Percentiles rank a stretch among this genome's conserved stretches.
These are phyloP conservation scores for Eucalyptus grandis DNA, from an alignment of 345 rosid species.

Conservation along the genomic window DNA sequence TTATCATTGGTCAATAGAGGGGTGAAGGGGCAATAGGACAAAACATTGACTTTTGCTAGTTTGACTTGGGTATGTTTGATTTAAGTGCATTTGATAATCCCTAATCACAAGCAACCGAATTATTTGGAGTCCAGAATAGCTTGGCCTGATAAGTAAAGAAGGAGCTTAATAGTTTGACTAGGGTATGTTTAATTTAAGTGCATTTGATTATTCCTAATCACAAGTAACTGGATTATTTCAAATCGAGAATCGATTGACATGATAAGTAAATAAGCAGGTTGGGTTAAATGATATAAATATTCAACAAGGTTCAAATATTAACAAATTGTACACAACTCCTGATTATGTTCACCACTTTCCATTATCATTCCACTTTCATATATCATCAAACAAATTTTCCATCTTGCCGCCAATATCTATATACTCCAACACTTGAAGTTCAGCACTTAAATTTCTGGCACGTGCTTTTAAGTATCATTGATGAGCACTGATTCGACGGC, in stretches of 20 bases:
- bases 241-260: not conserved
- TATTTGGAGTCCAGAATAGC: not conserved
- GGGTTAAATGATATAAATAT: not conserved
- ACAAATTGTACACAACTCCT: not conserved
- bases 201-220: not conserved
- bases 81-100: not conserved
- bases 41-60: not conserved
- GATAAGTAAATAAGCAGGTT: not conserved
- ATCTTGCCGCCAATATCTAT: not conserved
- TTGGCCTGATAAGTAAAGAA: not conserved
- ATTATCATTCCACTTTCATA: not conserved
- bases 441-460: not conserved
- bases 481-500: not conserved
- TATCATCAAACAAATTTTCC: not conserved
- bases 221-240: fast-evolving
- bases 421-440: not conserved
- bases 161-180: not conserved
- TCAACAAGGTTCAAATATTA: not conserved
- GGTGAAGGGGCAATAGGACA: not conserved
- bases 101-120: not conserved
- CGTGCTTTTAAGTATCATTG: not conserved
- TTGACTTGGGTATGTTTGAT: not conserved
- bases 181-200: not conserved
- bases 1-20: not conserved
- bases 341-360: not conserved